Percentiles rank a stretch among this genome's conserved stretches.
These are phyloP conservation scores for Scenedesmus sp. DNA, from an alignment of 163 green algal species.

Conservation along the genomic window DNA sequence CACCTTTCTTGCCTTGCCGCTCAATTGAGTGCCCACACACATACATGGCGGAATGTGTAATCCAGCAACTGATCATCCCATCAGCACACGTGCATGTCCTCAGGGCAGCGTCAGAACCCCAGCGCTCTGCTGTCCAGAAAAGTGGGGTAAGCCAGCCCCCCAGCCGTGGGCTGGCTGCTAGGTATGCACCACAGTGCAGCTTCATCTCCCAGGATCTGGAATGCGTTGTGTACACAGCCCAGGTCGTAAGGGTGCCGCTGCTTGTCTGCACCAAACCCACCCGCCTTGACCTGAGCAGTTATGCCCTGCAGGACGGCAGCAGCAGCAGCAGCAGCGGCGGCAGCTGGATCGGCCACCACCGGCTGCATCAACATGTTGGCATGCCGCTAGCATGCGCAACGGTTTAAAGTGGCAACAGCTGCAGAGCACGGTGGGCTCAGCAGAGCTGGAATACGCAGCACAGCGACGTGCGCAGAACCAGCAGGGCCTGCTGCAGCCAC, in stretches of 20 bases:
- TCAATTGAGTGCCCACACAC: too few species aligned
- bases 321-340: not conserved
- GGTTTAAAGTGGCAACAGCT: not conserved
- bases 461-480: not conserved
- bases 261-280: slow-evolving; percentile 1
- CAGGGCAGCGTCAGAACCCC: not conserved
- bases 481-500: not conserved
- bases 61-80: too few species aligned
- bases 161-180: not conserved
- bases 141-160: slow-evolving; percentile 54
- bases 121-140: not conserved
- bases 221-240: slow-evolving; percentile 57
- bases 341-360: not conserved
- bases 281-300: slow-evolving; percentile 63
- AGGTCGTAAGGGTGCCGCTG: slow-evolving; percentile 69
- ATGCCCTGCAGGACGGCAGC: slow-evolving; percentile 60
- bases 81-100: too few species aligned
- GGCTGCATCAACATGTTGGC: not conserved
- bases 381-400: not conserved
- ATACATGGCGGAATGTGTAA: too few species aligned
- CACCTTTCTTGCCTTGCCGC: too few species aligned
- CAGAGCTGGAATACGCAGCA: not conserved
- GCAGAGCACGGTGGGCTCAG: not conserved
- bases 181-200: slow-evolving; percentile 54
- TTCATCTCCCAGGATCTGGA: slow-evolving; percentile 56